Conservation (phyloP, 805 yeast genomes). For the Saturnispora kantuleensis region DNA sequence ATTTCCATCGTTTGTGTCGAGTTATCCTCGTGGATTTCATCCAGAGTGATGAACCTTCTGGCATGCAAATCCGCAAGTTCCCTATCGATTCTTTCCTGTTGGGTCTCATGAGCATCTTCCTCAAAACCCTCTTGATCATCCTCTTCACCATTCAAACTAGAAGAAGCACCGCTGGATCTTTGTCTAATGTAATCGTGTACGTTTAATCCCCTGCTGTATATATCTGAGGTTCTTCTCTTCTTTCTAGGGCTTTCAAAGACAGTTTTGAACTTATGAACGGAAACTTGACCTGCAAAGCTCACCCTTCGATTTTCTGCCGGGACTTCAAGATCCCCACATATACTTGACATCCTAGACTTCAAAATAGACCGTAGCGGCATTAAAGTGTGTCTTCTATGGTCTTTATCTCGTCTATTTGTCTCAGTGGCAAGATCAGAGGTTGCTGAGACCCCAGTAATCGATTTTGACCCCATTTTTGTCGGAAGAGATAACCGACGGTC, state of each 20-base stretch:
- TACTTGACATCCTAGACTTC: slow-evolving; percentile 18
- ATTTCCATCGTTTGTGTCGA: slow-evolving; percentile 24
- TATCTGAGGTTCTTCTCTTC: slow-evolving; percentile 8
- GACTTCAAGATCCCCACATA: slow-evolving; percentile 23
- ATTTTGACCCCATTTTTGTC: neutral
- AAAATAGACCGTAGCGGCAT: slow-evolving; percentile 32
- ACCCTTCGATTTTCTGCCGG: slow-evolving; percentile 42
- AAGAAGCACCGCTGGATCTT: too few species aligned
- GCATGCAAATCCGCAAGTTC: slow-evolving; percentile 8
- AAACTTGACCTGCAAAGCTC: slow-evolving; percentile 69
- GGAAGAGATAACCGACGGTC: slow-evolving; percentile 2
- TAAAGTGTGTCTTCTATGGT: slow-evolving; percentile 27
- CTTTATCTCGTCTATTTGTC: neutral
- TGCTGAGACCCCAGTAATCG: too few species aligned
- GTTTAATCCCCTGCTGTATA: neutral
- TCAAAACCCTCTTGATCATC: slow-evolving; percentile 2
- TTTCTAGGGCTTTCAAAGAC: slow-evolving; percentile 4
- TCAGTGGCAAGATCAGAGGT: too few species aligned
- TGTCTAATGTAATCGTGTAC: too few species aligned
- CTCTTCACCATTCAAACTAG: slow-evolving; percentile 2
- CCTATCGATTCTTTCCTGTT: neutral
- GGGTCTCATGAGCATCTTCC: neutral
- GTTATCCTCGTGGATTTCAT: slow-evolving; percentile 15
- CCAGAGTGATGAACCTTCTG: neutral
- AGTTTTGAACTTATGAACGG: slow-evolving; percentile 38